These are phyloP conservation scores for Pachyrhizus erosus DNA, from an alignment of 306 rosid species.

Conservation along the genomic window DNA sequence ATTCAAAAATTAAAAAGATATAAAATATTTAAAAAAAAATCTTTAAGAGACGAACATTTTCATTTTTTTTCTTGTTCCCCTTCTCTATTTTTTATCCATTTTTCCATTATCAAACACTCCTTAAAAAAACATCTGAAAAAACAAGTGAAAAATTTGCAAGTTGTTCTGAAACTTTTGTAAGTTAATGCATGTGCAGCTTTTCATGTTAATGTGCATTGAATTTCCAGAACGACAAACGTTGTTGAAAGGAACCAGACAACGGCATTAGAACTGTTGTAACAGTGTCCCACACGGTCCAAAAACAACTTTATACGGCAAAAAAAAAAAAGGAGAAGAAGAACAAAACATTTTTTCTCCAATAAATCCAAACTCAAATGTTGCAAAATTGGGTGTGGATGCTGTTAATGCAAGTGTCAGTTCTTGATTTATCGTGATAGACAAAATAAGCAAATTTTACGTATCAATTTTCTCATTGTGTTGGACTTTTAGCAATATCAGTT, in stretches of 20 bases:
- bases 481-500: background rate
- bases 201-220: background rate
- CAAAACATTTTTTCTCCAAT: background rate
- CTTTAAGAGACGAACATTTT: no score
- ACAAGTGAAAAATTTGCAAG: background rate
- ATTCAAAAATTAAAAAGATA: no score
- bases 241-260: background rate
- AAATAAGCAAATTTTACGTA: conserved; percentile 5
- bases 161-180: background rate
- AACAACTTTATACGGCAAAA: background rate
- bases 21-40: no score
- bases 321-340: background rate
- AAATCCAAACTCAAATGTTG: conserved; percentile 18
- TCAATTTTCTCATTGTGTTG: background rate
- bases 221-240: background rate
- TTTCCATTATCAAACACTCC: no score
- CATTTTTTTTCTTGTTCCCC: no score
- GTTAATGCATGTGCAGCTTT: background rate
- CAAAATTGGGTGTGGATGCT: conserved; percentile 24
- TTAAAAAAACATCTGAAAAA: background rate
- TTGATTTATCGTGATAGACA: conserved; percentile 15
- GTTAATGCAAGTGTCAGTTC: conserved; percentile 25
- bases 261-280: background rate
- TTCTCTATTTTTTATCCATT: no score
- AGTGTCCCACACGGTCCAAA: background rate